Base-by-base conservation (phyloP, 768 basidiomycete species). In the Mycena olivaceomarginata region DNA sequence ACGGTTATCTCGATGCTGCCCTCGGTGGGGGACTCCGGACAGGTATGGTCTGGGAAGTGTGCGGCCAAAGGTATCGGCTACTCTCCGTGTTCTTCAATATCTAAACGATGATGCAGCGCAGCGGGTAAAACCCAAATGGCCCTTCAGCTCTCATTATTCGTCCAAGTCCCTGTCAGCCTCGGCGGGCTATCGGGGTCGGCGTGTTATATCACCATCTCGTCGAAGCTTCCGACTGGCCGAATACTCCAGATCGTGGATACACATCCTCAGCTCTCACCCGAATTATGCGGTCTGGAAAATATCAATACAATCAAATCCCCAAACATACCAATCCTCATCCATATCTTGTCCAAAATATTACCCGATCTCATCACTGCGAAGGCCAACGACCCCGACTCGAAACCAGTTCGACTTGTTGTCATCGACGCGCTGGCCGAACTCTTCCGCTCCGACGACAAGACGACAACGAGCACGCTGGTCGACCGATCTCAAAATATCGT, bases 111-210 rank as follows among this genome's bases (percentile, higher is more conserved):
- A 53, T 48, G 18, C 82, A 99, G 98, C 82, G 94, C 97, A 31
- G 93, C 98, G 39, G 98, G 98, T 51, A 99, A 99, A 86, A 97
- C 97, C 0, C 97, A 99, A 81, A 85, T 99, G 6, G 95, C 95
- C 5, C 88, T 99, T 16, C 97, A 98, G 79, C 90, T 97, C 22
- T 92, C 96, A 5, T 87, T 98, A 41, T 88, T 91, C 25, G 94
- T 95, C 0, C 98, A 99, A 82, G 88, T 96, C 0, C 92, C 95
- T 31, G 81, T 25, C 62, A 82, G 84, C 59, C 85, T 88, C 6
- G 92, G 92, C 11, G 95, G 94, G 25, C 84, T 94, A 40, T 87
- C 82, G 12, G 96, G 94, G 45, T 92, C 94, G 1, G 86, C 93
- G 2, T 96, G 95, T 82, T 97, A 95, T 85, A 85, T 98, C 77